Evolutionary conservation across 306 rosid genomes (phyloP).

Genomic region (Pyrus pyrifolia): DNA sequence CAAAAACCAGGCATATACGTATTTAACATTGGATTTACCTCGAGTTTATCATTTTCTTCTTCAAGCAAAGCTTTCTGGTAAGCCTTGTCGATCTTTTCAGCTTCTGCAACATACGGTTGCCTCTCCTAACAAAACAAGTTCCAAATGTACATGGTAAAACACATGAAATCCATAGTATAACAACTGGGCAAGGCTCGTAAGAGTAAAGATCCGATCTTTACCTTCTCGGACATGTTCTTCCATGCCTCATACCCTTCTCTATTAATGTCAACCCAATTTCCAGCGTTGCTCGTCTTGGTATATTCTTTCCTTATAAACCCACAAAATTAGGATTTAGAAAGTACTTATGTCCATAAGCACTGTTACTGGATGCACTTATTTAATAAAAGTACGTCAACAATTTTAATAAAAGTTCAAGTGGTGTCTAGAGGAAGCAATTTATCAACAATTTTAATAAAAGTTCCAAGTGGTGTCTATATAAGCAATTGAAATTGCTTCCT

Average conservation of each 20-base stretch:
- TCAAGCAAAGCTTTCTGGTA: conserved; percentile 23
- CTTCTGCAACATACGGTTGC: conserved; percentile 30
- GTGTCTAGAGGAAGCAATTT: no score
- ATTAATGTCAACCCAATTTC: conserved; percentile 25
- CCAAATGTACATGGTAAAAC: not conserved
- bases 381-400: no score
- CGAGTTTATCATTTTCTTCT: conserved; percentile 24
- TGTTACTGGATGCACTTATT: no score
- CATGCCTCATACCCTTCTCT: conserved; percentile 45
- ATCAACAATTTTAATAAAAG: no score
- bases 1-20: no score
- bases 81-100: conserved; percentile 26
- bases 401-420: no score
- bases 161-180: not conserved
- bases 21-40: conserved; percentile 22
- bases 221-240: conserved; percentile 46
- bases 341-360: no score
- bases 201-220: conserved; percentile 3
- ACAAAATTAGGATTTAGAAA: not conserved
- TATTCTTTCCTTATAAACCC: conserved; percentile 39
- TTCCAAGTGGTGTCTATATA: no score
- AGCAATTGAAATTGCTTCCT: no score
- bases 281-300: conserved; percentile 3
- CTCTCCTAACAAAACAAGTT: conserved; percentile 37
- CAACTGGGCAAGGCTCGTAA: not conserved